phyloP scores from a whole-genome alignment of 495 filamentous ascomycete species.

The Xylaria acuta region DNA sequence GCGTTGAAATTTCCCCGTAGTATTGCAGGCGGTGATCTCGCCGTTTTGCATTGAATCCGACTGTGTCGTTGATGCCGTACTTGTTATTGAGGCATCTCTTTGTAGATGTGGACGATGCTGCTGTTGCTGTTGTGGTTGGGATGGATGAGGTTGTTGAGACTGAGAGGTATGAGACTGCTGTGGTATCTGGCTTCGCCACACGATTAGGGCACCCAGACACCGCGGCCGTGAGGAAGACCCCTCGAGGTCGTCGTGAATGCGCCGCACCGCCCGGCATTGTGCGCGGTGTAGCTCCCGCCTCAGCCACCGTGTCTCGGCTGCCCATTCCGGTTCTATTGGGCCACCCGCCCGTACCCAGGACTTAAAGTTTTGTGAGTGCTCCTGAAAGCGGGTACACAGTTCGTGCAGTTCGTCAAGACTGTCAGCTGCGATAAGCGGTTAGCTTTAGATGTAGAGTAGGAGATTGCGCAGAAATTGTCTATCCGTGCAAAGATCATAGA shows the following conservation, averaged over 20 bases:
- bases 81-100: background rate
- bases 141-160: background rate
- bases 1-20: slow-evolving; percentile 43
- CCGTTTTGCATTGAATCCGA: slow-evolving; percentile 1
- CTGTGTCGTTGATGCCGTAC: background rate
- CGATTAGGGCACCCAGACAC: slow-evolving; percentile 54
- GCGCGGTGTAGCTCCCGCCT: slow-evolving; percentile 52
- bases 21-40: slow-evolving; percentile 27
- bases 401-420: slow-evolving; percentile 51
- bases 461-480: background rate
- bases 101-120: slow-evolving; percentile 13
- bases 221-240: slow-evolving; percentile 30
- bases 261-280: slow-evolving; percentile 54
- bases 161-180: slow-evolving; percentile 4
- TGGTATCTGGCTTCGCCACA: slow-evolving; percentile 46
- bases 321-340: slow-evolving; percentile 54
- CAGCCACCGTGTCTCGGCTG: slow-evolving; percentile 47
- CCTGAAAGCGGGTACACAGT: slow-evolving; percentile 46
- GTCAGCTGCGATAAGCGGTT: slow-evolving; percentile 38
- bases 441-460: background rate
- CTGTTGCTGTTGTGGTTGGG: background rate
- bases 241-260: slow-evolving; percentile 50
- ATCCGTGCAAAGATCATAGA: background rate
- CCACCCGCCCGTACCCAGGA: slow-evolving; percentile 53
- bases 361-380: slow-evolving; percentile 48